These are phyloP conservation scores for Termitomyces sp. DNA, from an alignment of 768 basidiomycete species.

Conservation along the genomic window DNA sequence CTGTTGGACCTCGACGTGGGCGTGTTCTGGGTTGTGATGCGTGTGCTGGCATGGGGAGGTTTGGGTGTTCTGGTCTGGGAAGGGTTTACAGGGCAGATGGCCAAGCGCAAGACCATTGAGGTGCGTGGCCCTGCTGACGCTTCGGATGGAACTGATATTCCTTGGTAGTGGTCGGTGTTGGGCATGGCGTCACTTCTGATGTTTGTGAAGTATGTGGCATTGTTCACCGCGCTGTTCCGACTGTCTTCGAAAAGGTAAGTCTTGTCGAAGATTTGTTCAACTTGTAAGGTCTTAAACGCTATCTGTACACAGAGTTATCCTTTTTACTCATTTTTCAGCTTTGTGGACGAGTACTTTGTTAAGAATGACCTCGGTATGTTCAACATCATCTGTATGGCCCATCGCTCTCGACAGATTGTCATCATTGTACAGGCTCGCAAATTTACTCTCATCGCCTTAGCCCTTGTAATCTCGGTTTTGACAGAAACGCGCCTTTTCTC, in stretches of 20 bases:
- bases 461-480: constrained; percentile 51
- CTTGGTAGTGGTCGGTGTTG: constrained; percentile 61
- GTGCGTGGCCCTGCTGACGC: constrained; percentile 29
- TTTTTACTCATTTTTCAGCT: constrained; percentile 67
- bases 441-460: constrained; percentile 37
- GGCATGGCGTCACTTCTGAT: constrained; percentile 62
- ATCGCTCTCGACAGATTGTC: background rate
- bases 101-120: constrained; percentile 54
- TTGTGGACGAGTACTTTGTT: constrained; percentile 59
- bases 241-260: constrained; percentile 63
- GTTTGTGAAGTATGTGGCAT: constrained; percentile 62
- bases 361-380: constrained; percentile 42
- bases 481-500: constrained; percentile 46
- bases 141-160: constrained; percentile 1
- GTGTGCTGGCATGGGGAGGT: constrained; percentile 70
- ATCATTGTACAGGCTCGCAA: constrained; percentile 41
- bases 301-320: constrained; percentile 52
- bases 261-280: background rate
- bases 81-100: constrained; percentile 45
- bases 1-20: constrained; percentile 62
- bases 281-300: background rate
- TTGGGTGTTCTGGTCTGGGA: constrained; percentile 61
- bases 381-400: background rate
- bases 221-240: constrained; percentile 66
- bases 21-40: constrained; percentile 73